Base-by-base conservation (phyloP, 345 rosid genomes). In the Eucalyptus pauciflora region DNA sequence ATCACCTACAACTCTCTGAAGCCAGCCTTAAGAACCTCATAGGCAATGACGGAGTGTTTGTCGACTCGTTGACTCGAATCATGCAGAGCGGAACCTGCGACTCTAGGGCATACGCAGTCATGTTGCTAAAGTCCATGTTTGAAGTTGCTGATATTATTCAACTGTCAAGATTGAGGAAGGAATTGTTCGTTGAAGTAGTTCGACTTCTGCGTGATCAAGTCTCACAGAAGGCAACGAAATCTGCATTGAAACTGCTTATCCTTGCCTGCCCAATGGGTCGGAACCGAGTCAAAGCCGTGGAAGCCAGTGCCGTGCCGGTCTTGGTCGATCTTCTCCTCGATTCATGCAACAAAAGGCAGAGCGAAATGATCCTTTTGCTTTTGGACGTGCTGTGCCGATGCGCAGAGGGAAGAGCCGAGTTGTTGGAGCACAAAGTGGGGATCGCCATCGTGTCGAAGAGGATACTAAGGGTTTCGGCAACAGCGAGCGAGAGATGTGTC, bases 401-500 rank as follows among this genome's bases (percentile, higher is more conserved):
- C 60, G 98, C 99, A 3, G 97, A 96, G 85, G 99, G 99, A 89
- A 89, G 99, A 80, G 95, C 97, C 13, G 94, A 94, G 91, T 91
- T 96, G 76, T 87, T 96, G 85, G 89, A 85, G 43, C 98, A 97
- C 46, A 94, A 94, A 9, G 96, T 96, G 10, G 97, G 96, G 71
- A 54, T 97, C 22, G 99, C 98, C 2, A 93, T 95, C 2, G 97
- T 97, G 27, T 94, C 95, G 13, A 96, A 95, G 92, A 97, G 94
- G 93, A 96, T 97, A 87, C 91, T 96, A 33, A 93, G 97, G 93
- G 93, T 96, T 88, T 96, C 99, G 4, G 91, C 89, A 58, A 91
- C 93, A 85, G 94, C 94, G 13, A 96, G 92, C 54, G 96, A 95
- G 62, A 94, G 94, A 89, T 97, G 95, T 3, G 95, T 96, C 67